Evolutionary conservation across 192 early-diverging fungal species (phyloP), one percentile per base, ranked within the genome.

Genomic region (Coemansia sp.): DNA sequence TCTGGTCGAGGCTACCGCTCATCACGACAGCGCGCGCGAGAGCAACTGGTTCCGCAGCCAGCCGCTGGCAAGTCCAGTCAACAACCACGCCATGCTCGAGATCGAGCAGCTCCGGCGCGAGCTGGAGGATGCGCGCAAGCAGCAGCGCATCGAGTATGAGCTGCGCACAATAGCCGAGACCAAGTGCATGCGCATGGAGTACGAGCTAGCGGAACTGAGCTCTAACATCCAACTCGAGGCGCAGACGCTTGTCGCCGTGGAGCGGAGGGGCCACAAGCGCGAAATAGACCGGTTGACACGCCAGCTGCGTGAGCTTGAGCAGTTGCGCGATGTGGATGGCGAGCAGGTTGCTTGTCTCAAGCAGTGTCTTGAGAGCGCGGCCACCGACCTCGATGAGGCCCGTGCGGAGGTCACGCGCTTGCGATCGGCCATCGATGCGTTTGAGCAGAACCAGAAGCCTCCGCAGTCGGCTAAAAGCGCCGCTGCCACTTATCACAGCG

Each of bases 151-250:
- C 45, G 78, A 80, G 67, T 80, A 75, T 48, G 73, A 80, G 60
- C 64, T 80, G 67, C 78, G 78, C 46, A 75, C 78, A 42, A 73
- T 73, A 6, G 78, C 78, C n/a, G 78, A 80, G 62, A 65, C 78
- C 18, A 80, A 80, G 67, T 80, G 78, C 61, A 64, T 73, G 56
- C 43, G 62, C 15, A 80, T 80, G 78, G 78, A 80, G 61, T 80
- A 69, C 56, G 78, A 80, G 69, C 67, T 80, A 60, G 78, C 78
- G 6, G 78, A 80, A 70, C 60, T 80, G 59, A 80, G 78, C 73
- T 75, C 69, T 9, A 67, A 80, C 54, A 80, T 80, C 57, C 78
- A 80, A 61, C 65, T 66, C 16, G 78, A 80, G 67, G 78, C 78
- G 41, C 78, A 80, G 58, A 80, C 69, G 61, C 60, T 80, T 12